Evolutionary conservation across 768 basidiomycete genomes (phyloP).

Genomic region (Phanerochaete carnosa): DNA sequence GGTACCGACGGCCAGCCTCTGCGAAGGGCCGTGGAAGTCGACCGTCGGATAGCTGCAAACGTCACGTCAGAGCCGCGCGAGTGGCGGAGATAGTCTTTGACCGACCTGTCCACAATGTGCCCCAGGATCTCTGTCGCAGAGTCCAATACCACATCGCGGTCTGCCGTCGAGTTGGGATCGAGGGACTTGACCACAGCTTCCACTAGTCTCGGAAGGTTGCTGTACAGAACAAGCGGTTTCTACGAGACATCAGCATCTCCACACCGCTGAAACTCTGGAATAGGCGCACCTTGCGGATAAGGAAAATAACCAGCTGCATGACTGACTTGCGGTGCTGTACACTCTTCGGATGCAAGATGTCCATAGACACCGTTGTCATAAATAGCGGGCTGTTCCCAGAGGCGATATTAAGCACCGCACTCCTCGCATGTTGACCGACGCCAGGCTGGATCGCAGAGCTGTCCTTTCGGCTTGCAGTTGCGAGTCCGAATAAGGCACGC

Average conservation of each 20-base stretch:
- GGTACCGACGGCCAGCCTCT: slow-evolving; percentile 91
- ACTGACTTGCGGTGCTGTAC: slow-evolving; percentile 82
- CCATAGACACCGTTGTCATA: slow-evolving; percentile 90
- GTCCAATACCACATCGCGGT: slow-evolving; percentile 82
- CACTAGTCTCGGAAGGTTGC: slow-evolving; percentile 79
- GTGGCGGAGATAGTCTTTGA: slow-evolving; percentile 20
- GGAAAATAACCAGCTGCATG: slow-evolving; percentile 89
- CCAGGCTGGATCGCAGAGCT: slow-evolving; percentile 57
- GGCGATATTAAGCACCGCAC: slow-evolving; percentile 84
- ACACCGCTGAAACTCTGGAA: neutral
- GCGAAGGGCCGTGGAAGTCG: slow-evolving; percentile 87
- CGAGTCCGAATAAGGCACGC: slow-evolving; percentile 76
- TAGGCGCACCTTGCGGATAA: slow-evolving; percentile 76
- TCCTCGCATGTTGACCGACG: slow-evolving; percentile 72
- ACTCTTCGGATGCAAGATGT: slow-evolving; percentile 76
- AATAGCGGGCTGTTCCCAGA: slow-evolving; percentile 81
- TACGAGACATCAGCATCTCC: slow-evolving; percentile 25
- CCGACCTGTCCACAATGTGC: slow-evolving; percentile 87
- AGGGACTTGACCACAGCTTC: slow-evolving; percentile 96
- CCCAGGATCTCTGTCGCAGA: slow-evolving; percentile 93
- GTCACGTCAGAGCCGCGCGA: neutral
- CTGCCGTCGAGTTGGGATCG: slow-evolving; percentile 79
- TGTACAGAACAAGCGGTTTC: slow-evolving; percentile 83
- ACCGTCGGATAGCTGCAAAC: slow-evolving; percentile 76
- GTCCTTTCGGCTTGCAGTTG: slow-evolving; percentile 73